Evolutionary conservation across 2,329 filamentous ascomycete genomes (phyloP).

Genomic region (Geosmithia putterillii): DNA sequence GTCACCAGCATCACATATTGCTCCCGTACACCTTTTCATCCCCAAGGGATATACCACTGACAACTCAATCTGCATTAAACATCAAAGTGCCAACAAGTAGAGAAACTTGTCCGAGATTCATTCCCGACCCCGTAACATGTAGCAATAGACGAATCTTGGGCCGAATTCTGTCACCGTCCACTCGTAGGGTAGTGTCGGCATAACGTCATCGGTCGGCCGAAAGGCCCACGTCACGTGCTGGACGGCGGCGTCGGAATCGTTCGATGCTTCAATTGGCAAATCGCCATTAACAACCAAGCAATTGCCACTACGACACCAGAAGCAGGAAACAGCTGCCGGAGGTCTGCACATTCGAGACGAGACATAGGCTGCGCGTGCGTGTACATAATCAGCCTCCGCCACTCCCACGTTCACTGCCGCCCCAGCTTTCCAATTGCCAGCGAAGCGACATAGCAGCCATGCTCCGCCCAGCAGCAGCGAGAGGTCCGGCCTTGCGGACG

Average conservation of each 20-base stretch:
- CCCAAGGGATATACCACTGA: too few relatives aligned
- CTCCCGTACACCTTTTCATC: too few relatives aligned
- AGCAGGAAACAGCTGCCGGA: conserved; percentile 4
- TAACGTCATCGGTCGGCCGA: not conserved
- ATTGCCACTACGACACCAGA: not conserved
- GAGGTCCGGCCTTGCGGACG: conserved; percentile 11
- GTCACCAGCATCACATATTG: too few relatives aligned
- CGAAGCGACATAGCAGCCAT: conserved; percentile 6
- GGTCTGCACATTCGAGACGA: not conserved
- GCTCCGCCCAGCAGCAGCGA: conserved; percentile 12
- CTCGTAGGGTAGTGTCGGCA: not conserved
- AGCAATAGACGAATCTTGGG: too few relatives aligned
- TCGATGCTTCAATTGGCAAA: conserved; percentile 8
- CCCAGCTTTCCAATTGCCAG: too few relatives aligned
- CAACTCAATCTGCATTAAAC: too few relatives aligned
- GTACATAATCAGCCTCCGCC: too few relatives aligned
- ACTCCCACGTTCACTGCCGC: too few relatives aligned
- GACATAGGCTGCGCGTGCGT: not conserved
- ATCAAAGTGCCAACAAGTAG: too few relatives aligned
- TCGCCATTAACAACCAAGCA: not conserved
- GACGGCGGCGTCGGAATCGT: conserved; percentile 6
- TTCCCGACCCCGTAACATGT: too few relatives aligned
- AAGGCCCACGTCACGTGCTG: conserved; percentile 3
- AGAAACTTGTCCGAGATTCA: too few relatives aligned
- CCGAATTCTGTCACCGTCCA: not conserved